Base-by-base conservation (phyloP, 345 rosid species). In the Toxicodendron radicans region DNA sequence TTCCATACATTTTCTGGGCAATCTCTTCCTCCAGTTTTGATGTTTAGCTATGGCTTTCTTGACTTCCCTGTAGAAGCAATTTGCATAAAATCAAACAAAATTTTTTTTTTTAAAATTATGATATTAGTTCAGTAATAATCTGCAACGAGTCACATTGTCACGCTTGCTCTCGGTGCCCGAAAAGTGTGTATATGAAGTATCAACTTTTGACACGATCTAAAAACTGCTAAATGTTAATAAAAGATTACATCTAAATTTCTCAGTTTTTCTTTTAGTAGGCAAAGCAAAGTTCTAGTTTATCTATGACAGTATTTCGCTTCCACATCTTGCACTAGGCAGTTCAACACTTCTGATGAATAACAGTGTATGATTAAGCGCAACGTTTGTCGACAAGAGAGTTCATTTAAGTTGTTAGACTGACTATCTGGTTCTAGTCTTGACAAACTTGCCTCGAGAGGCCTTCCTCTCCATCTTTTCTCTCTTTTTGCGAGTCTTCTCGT, bases 401-500 rank as follows among this genome's bases (percentile, higher is more conserved):
- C 18, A 13, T 18, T 27, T 18, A 1, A 20, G 13, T 38, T 17
- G 30, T 53, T 63, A 11, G 7, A 65, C 58, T 73, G 7, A 65
- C 58, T 73, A 94, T 71, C 89, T 82, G 56, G 77, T 72, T 81
- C 94, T 92, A 70, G 89, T 85, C 89, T 79, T 90, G 45, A 87
- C 81, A 64, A 82, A 82, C 86, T 87, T 93, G 73, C 79, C 82
- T 74, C 91, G 83, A 4, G 96, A 88, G 66, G 92, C 88, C 74
- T 87, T 88, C 82, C 78, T 94, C 91, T 94, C 98, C 92, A 94
- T 84, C 87, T 89, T 94, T 82, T 92, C 97, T 73, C 97, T 87
- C 84, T 92, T 90, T 77, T 90, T 90, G 66, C 97, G 93, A 33
- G 89, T 84, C 79, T 94, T 94, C 66, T 92, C 97, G 73, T 92